Conservation (phyloP, 2,329 filamentous ascomycete species). For the Alternaria solani region DNA sequence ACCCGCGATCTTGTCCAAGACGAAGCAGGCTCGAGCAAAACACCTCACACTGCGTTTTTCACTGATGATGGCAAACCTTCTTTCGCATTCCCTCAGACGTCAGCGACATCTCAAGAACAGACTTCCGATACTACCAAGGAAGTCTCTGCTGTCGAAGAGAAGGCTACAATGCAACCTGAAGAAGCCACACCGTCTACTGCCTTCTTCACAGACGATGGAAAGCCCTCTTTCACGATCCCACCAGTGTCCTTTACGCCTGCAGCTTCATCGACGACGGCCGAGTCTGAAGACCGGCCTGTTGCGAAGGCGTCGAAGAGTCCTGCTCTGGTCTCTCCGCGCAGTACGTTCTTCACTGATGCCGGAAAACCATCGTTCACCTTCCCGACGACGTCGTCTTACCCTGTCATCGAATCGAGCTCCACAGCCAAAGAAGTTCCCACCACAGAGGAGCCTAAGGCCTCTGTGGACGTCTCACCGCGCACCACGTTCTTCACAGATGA, state of each 20-base stretch:
- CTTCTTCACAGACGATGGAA: constrained; percentile 14
- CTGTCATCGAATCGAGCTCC: background rate
- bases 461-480: constrained; percentile 12
- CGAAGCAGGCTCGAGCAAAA: background rate
- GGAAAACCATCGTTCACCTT: constrained; percentile 18
- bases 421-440: background rate
- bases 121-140: background rate
- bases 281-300: background rate
- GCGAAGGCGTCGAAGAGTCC: background rate
- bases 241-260: background rate
- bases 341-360: constrained; percentile 16
- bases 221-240: constrained; percentile 10
- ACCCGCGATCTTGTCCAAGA: background rate
- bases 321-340: constrained; percentile 15
- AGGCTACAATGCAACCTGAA: background rate
- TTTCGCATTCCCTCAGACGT: constrained; percentile 1
- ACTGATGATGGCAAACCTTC: constrained; percentile 14
- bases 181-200: constrained; percentile 3
- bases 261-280: background rate
- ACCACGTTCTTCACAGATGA: constrained; percentile 17
- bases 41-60: constrained; percentile 7
- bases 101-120: background rate
- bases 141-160: background rate
- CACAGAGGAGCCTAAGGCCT: background rate
- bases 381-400: background rate